Conservation (phyloP, 2,329 filamentous ascomycete species). For the Cercospora berteroae region DNA sequence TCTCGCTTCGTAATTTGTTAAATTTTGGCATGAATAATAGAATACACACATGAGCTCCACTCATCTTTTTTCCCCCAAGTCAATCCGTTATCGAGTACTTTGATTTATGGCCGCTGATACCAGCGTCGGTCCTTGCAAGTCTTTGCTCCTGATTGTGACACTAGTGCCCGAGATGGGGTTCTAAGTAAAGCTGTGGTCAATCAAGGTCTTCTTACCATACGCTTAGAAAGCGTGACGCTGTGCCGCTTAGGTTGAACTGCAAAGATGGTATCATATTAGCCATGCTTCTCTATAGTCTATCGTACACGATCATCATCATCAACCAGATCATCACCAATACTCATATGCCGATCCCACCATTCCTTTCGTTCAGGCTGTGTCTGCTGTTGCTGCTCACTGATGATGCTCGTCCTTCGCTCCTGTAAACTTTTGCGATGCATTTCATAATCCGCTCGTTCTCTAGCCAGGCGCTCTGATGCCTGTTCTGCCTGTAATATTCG, state of each 20-base stretch:
- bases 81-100: too few species aligned
- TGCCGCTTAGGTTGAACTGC: neutral
- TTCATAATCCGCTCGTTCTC: slow-evolving; percentile 39
- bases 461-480: slow-evolving; percentile 41
- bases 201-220: neutral
- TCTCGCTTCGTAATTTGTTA: neutral
- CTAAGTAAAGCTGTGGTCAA: neutral
- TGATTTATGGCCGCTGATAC: too few species aligned
- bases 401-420: slow-evolving; percentile 24
- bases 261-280: neutral
- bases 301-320: slow-evolving; percentile 18
- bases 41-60: neutral
- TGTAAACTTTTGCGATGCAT: slow-evolving; percentile 25
- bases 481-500: slow-evolving; percentile 37
- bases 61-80: too few species aligned
- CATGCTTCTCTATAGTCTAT: neutral
- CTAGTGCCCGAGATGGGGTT: too few species aligned
- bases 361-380: slow-evolving; percentile 24
- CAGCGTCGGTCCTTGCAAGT: too few species aligned
- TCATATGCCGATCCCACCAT: slow-evolving; percentile 33
- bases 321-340: slow-evolving; percentile 19
- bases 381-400: slow-evolving; percentile 10
- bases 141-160: neutral
- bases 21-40: neutral
- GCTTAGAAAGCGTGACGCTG: neutral